Base-by-base conservation (phyloP, 345 rosid species). In the Limnanthes douglasii region DNA sequence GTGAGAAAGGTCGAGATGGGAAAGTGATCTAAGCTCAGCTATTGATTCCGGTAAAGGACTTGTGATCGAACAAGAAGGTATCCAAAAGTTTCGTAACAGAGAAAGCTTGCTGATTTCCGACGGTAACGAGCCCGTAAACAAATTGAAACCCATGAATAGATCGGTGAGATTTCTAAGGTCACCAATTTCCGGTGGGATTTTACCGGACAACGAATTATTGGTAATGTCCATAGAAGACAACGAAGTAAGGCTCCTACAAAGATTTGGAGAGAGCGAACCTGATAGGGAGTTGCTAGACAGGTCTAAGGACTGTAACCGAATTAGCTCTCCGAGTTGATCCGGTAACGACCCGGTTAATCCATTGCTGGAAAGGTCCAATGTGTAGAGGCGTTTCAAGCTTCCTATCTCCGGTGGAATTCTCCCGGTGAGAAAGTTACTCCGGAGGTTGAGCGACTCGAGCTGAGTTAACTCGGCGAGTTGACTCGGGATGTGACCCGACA, bases 1-100 rank as follows among this genome's bases (percentile, higher is more conserved):
- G 33, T 75, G 54, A 3, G 96, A 90, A 38, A 90, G 78, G 57
- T 85, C 94, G 2, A 85, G 78, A 18, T 68, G 65, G 17, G 37
- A 58, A 0, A 90, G 56, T 1, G 63, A 46, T 8, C 32, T 45
- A 27, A 90, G 51, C 34, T 64, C 60, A 0, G 68, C 59, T 0
- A 90, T 36, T 43, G 61, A 66, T 8, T 71, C 60, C 18, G 99
- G 96, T 13, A 85, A 42, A 0, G 99, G 94, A 6, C 96, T 94
- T 0, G 68, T 46, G 43, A 90, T 56, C 21, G 60, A 55, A 39
- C 86, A 78, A 3, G 54, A 67, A 4, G 80, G 73, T 0, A 85
- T 41, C 48, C 52, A 68, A 1, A 85, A 64, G 60, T 45, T 70
- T 37, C 57, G 54, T 0, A 90, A 75, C 15, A 38, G 45, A 13